phyloP scores from a whole-genome alignment of 2,329 filamentous ascomycete species.

The Fusarium sp. region DNA sequence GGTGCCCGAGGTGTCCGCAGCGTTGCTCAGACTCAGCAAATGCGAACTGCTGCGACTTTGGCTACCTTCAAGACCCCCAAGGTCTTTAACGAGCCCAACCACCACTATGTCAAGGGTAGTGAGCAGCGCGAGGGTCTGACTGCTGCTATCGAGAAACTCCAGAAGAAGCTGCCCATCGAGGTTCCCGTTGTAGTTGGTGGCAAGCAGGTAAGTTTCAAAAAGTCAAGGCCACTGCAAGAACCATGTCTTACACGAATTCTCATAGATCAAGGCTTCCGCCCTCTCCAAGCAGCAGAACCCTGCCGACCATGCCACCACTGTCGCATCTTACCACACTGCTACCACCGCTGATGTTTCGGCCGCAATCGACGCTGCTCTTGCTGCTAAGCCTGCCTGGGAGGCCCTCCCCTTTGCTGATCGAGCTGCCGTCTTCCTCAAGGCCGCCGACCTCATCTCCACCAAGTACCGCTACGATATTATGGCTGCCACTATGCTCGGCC shows the following conservation, averaged over 20 bases:
- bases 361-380: slow-evolving; percentile 85
- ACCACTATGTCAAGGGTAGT: slow-evolving; percentile 89
- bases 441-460: slow-evolving; percentile 86
- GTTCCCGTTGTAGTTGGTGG: slow-evolving; percentile 88
- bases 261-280: slow-evolving; percentile 72
- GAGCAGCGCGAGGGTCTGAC: slow-evolving; percentile 80
- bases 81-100: slow-evolving; percentile 94
- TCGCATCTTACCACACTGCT: slow-evolving; percentile 89
- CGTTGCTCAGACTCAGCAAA: slow-evolving; percentile 45
- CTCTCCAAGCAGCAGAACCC: slow-evolving; percentile 83
- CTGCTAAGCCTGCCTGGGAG: slow-evolving; percentile 89
- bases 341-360: slow-evolving; percentile 77
- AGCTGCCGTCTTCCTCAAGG: slow-evolving; percentile 94
- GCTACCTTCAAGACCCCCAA: slow-evolving; percentile 89
- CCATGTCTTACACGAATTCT: slow-evolving; percentile 14
- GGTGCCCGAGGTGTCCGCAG: slow-evolving; percentile 47
- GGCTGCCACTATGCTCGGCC: slow-evolving; percentile 94
- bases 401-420: slow-evolving; percentile 87
- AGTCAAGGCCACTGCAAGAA: neutral
- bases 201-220: slow-evolving; percentile 69
- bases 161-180: slow-evolving; percentile 75
- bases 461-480: slow-evolving; percentile 98
- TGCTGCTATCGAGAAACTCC: slow-evolving; percentile 75
- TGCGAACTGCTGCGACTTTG: slow-evolving; percentile 64
- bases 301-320: slow-evolving; percentile 76